Evolutionary conservation across 176 grass and related monocot genomes (phyloP).

Genomic region (Lolium perenne): DNA sequence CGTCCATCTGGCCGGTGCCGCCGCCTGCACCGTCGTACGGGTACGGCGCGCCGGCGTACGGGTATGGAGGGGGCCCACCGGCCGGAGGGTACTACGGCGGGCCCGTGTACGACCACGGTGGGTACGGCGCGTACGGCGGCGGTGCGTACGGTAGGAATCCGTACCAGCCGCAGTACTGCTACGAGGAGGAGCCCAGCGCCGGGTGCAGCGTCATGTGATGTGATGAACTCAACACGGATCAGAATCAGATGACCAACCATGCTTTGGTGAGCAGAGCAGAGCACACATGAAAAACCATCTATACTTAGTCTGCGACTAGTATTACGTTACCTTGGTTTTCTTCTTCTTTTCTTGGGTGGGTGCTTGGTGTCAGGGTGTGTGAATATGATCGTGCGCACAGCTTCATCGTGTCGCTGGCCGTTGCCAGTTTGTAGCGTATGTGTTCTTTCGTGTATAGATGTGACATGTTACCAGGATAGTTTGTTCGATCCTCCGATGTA

Average conservation of each 20-base stretch:
- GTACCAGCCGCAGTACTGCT: slow-evolving; percentile 47
- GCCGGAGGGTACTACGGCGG: slow-evolving; percentile 51
- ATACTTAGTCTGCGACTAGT: background rate
- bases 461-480: background rate
- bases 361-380: background rate
- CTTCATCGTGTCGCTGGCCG: background rate
- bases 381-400: background rate
- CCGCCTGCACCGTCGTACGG: background rate
- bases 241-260: background rate
- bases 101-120: slow-evolving; percentile 29
- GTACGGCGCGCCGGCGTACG: slow-evolving; percentile 43
- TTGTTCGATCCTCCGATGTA: background rate
- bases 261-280: background rate
- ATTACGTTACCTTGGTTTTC: background rate
- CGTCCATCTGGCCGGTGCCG: slow-evolving; percentile 57
- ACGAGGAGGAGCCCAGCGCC: slow-evolving; percentile 48
- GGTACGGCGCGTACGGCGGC: slow-evolving; percentile 17
- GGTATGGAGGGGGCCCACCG: slow-evolving; percentile 42
- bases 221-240: slow-evolving; percentile 9
- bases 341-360: background rate
- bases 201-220: slow-evolving; percentile 63
- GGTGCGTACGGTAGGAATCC: slow-evolving; percentile 31
- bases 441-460: background rate
- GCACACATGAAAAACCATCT: background rate
- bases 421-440: slow-evolving; percentile 1